Percentiles rank a stretch among this genome's conserved stretches.
These are phyloP conservation scores for Ziziphus jujuba DNA, from an alignment of 306 rosid species.

Conservation along the genomic window DNA sequence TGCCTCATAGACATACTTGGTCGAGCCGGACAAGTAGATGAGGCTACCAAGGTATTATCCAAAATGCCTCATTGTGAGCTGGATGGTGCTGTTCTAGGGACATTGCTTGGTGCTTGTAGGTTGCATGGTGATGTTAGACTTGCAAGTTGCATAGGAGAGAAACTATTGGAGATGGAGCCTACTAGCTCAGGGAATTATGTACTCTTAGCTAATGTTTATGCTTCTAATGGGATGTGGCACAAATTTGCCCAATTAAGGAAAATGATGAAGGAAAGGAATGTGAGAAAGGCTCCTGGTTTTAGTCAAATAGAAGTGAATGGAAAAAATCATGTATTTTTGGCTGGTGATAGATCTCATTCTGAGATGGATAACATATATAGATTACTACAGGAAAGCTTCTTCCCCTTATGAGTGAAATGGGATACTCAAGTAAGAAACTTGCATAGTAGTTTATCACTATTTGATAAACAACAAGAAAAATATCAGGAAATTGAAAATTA, in stretches of 20 bases:
- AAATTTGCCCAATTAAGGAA: slow-evolving; percentile 49
- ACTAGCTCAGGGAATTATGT: slow-evolving; percentile 35
- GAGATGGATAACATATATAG: slow-evolving; percentile 34
- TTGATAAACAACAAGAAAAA: background rate
- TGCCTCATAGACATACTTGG: slow-evolving; percentile 46
- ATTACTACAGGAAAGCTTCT: slow-evolving; percentile 44
- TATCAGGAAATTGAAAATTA: background rate
- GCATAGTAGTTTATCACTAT: background rate
- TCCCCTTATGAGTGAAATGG: slow-evolving; percentile 44
- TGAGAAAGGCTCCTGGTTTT: slow-evolving; percentile 45
- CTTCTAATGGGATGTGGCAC: slow-evolving; percentile 43
- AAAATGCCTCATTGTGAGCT: slow-evolving; percentile 39
- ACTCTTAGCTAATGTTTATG: slow-evolving; percentile 44
- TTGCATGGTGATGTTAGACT: slow-evolving; percentile 32
- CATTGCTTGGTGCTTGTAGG: slow-evolving; percentile 49
- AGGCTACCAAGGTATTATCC: slow-evolving; percentile 35
- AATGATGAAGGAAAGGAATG: slow-evolving; percentile 47
- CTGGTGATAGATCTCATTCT: slow-evolving; percentile 45
- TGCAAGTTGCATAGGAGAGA: slow-evolving; percentile 34
- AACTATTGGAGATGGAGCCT: slow-evolving; percentile 38
- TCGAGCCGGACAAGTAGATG: slow-evolving; percentile 41
- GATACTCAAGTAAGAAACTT: background rate
- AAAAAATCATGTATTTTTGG: slow-evolving; percentile 37
- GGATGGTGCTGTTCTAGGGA: slow-evolving; percentile 46
- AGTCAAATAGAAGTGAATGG: slow-evolving; percentile 47